A percentile compares a stretch with the other conserved stretches of the same genome.
These are phyloP conservation scores for Aureobasidium leucospermi DNA, from an alignment of 2,329 filamentous ascomycete species.

Conservation along the genomic window DNA sequence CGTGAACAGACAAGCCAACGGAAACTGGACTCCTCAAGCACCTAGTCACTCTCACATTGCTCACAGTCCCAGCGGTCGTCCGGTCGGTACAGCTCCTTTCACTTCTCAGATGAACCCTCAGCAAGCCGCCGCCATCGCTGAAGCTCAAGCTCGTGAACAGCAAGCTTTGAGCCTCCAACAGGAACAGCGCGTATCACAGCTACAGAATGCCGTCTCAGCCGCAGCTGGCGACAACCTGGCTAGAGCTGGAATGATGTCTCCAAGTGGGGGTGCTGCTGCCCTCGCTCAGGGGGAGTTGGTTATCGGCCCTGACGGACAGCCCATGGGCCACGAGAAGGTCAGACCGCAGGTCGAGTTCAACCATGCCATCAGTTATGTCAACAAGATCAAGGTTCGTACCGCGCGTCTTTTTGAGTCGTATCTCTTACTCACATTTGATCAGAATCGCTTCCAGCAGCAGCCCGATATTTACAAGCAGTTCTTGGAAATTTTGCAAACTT, in stretches of 20 bases:
- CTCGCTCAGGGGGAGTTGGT: slow-evolving; percentile 53
- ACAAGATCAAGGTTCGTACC: slow-evolving; percentile 87
- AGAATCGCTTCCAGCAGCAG: slow-evolving; percentile 95
- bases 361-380: slow-evolving; percentile 97
- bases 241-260: slow-evolving; percentile 44
- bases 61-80: slow-evolving; percentile 39
- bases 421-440: slow-evolving; percentile 6
- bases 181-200: slow-evolving; percentile 58
- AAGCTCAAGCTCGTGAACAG: slow-evolving; percentile 21
- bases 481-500: slow-evolving; percentile 94
- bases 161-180: slow-evolving; percentile 39
- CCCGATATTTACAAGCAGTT: slow-evolving; percentile 99
- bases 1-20: slow-evolving; percentile 23
- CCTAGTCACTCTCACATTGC: slow-evolving; percentile 28
- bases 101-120: slow-evolving; percentile 22
- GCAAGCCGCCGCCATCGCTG: slow-evolving; percentile 15
- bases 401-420: background rate
- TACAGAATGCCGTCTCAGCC: slow-evolving; percentile 57
- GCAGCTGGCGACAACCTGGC: slow-evolving; percentile 43
- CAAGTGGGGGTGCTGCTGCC: slow-evolving; percentile 29
- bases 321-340: slow-evolving; percentile 60
- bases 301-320: slow-evolving; percentile 47
- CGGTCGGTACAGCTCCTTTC: slow-evolving; percentile 33
- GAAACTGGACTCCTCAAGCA: slow-evolving; percentile 35
- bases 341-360: slow-evolving; percentile 97